Evolutionary conservation across 495 filamentous ascomycete species (phyloP).

Genomic region (Xylaria palmicola): DNA sequence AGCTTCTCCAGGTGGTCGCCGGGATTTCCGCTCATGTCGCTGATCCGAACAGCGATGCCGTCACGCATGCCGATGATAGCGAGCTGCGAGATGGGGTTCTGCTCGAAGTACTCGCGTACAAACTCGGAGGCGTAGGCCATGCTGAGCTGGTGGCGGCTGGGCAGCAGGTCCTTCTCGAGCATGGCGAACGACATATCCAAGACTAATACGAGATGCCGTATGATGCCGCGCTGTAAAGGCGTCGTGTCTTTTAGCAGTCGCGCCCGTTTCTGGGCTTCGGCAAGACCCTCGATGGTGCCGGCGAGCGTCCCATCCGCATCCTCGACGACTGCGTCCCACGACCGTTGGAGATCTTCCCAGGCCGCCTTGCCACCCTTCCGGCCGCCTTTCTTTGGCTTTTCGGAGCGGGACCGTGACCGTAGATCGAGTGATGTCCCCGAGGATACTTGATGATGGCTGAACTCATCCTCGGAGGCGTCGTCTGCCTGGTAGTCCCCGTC

Average conservation of each 20-base stretch:
- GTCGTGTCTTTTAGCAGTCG: slow-evolving; percentile 83
- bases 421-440: slow-evolving; percentile 22
- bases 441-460: slow-evolving; percentile 51
- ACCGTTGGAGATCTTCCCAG: slow-evolving; percentile 50
- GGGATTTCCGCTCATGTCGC: slow-evolving; percentile 88
- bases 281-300: slow-evolving; percentile 32
- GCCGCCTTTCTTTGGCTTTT: slow-evolving; percentile 31
- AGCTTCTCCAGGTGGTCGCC: slow-evolving; percentile 77
- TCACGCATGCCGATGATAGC: slow-evolving; percentile 89
- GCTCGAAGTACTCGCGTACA: slow-evolving; percentile 93
- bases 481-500: slow-evolving; percentile 80
- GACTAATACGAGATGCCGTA: slow-evolving; percentile 87
- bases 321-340: slow-evolving; percentile 48
- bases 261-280: slow-evolving; percentile 48
- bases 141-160: slow-evolving; percentile 77
- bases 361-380: slow-evolving; percentile 35
- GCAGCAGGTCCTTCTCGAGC: slow-evolving; percentile 90
- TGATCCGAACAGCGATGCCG: slow-evolving; percentile 80
- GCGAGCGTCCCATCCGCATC: slow-evolving; percentile 42
- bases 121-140: slow-evolving; percentile 85
- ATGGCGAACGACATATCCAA: slow-evolving; percentile 93
- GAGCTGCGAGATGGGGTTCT: slow-evolving; percentile 97
- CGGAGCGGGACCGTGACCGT: slow-evolving; percentile 18
- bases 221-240: slow-evolving; percentile 92
- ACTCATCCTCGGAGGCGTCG: slow-evolving; percentile 75